Base-by-base conservation (phyloP, 371 early-diverging fungal species). In the Mortierella sp. region DNA sequence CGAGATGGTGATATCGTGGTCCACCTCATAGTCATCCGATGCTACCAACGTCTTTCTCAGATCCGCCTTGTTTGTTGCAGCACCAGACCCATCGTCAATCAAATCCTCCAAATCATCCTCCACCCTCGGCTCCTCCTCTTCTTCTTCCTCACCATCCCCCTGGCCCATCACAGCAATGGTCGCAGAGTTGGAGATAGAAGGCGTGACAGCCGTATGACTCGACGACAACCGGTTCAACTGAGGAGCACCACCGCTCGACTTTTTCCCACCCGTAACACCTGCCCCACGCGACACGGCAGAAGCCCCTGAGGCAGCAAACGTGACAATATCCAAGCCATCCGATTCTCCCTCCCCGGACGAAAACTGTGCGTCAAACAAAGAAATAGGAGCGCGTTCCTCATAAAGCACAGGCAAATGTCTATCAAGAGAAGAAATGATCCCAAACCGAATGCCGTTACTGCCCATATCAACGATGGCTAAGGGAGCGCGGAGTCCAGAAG, bases 371-470 rank as follows among this genome's bases (percentile, higher is more conserved):
- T 92, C 92, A 24, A 92, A 88, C 24, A 94, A 77, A 0, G 93
- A 91, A 72, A 94, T 94, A 50, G 93, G 89, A 1, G 92, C 93
- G 42, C 94, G 87, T 78, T 94, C 94, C 83, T 94, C 94, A 50
- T 91, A 94, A 0, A 91, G 80, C 24, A 93, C 92, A n/a, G 93
- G 93, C 14, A 94, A 88, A 75, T 93, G 92, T 6, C 94, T 90
- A 28, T 90, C 89, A 21, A 93, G 82, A 0, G 90, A 85, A 45
- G 89, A 90, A 7, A 93, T 89, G 65, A 94, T 92, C 54, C 92
- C 92, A 55, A 94, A 93, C 3, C 93, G 92, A 72, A 94, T 94
- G 42, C 94, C 94, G 76, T 94, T 94, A 55, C 93, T 92, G n/a
- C 94, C 93, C 91, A 94, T 93, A 79, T 94, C 94, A 1, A 94